phyloP scores from a whole-genome alignment of 2,329 filamentous ascomycete genomes.

The Botrytis cinerea region DNA sequence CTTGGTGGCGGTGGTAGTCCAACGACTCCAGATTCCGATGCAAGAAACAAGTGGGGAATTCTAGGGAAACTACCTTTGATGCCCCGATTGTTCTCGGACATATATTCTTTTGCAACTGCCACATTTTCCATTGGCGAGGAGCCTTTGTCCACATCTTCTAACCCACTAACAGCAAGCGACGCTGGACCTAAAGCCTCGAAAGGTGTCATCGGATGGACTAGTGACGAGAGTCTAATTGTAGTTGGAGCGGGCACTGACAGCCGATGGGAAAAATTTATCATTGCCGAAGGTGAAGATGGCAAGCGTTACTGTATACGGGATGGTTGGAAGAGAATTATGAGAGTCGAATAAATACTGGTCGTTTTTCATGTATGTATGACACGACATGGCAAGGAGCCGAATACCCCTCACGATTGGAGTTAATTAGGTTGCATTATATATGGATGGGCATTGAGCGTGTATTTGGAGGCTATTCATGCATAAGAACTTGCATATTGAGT shows the following conservation, averaged over 20 bases:
- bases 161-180: conserved; percentile 49
- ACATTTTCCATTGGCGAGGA: conserved; percentile 86
- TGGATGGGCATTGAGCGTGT: not conserved
- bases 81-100: conserved; percentile 84
- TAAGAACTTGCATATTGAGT: conserved; percentile 4
- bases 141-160: conserved; percentile 61
- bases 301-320: conserved; percentile 67
- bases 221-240: conserved; percentile 72
- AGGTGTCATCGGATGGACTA: conserved; percentile 82
- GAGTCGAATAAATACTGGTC: conserved; percentile 32
- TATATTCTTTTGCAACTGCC: conserved; percentile 79
- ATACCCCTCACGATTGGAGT: conserved; percentile 19
- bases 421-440: conserved; percentile 5
- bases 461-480: conserved; percentile 3
- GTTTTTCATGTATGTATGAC: conserved; percentile 5
- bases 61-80: conserved; percentile 81
- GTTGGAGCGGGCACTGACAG: conserved; percentile 78
- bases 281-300: conserved; percentile 69
- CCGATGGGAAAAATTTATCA: conserved; percentile 83
- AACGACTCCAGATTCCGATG: conserved; percentile 48
- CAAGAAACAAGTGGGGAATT: conserved; percentile 79
- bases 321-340: conserved; percentile 80
- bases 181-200: conserved; percentile 62
- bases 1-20: conserved; percentile 36
- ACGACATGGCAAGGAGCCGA: conserved; percentile 9